These are phyloP conservation scores for Cercophora sp. DNA, from an alignment of 495 filamentous ascomycete genomes.

Conservation along the genomic window DNA sequence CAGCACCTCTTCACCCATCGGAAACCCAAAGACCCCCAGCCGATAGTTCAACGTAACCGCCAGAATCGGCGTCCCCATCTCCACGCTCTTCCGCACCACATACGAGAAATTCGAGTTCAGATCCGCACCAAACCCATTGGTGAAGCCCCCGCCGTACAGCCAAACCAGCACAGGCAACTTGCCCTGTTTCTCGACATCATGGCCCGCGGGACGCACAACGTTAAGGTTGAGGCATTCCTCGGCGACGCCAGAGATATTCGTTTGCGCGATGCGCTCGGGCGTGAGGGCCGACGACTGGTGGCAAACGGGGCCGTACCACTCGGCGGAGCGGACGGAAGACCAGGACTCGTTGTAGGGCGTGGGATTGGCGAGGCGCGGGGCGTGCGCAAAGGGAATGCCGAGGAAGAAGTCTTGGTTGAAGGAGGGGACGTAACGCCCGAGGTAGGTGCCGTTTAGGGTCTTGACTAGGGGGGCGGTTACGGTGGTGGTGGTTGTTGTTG, in stretches of 20 bases:
- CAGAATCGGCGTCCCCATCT: constrained; percentile 40
- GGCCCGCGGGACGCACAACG: constrained; percentile 27
- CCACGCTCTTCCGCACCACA: constrained; percentile 20
- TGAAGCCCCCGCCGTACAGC: constrained; percentile 60
- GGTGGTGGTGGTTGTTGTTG: no score
- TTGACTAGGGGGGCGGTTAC: background rate
- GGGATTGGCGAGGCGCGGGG: constrained; percentile 40
- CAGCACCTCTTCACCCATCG: background rate
- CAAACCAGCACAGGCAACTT: constrained; percentile 45
- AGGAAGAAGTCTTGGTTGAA: constrained; percentile 53
- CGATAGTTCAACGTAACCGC: constrained; percentile 31
- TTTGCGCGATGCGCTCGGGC: constrained; percentile 31
- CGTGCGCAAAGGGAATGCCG: constrained; percentile 51
- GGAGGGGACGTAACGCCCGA: constrained; percentile 33
- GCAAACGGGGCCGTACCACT: constrained; percentile 48
- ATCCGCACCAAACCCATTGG: constrained; percentile 44
- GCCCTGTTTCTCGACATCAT: background rate
- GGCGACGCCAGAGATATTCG: constrained; percentile 23
- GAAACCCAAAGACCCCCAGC: constrained; percentile 7
- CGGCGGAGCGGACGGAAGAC: constrained; percentile 36
- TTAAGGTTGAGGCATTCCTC: constrained; percentile 44
- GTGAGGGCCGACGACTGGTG: constrained; percentile 21
- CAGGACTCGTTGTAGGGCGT: constrained; percentile 23
- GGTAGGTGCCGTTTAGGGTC: constrained; percentile 41
- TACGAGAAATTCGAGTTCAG: constrained; percentile 51